phyloP scores from a whole-genome alignment of 2,329 filamentous ascomycete genomes.

The Pyricularia sp. region DNA sequence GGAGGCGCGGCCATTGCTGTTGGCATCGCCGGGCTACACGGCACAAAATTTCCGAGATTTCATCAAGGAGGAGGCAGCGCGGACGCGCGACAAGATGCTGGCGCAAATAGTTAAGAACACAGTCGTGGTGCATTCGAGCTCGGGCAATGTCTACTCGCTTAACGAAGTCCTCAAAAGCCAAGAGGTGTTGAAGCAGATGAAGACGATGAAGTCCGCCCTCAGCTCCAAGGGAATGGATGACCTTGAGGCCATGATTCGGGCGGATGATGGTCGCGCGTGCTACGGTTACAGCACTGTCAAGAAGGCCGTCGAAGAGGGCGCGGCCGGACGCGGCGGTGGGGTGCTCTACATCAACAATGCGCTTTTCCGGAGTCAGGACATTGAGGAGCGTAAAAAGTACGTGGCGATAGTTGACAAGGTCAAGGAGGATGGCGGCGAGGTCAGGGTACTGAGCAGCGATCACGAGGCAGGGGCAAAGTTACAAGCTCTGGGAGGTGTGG shows the following conservation, averaged over 20 bases:
- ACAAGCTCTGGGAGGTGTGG: conserved; percentile 77
- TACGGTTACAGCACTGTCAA: conserved; percentile 81
- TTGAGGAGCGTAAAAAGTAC: conserved; percentile 68
- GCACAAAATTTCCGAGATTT: conserved; percentile 73
- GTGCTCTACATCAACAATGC: conserved; percentile 79
- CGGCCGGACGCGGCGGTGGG: conserved; percentile 78
- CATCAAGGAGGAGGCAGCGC: conserved; percentile 49
- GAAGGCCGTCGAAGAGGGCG: conserved; percentile 74
- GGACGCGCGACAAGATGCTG: conserved; percentile 59
- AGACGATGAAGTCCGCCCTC: conserved; percentile 78
- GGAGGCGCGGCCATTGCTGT: conserved; percentile 60
- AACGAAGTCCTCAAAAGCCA: conserved; percentile 79
- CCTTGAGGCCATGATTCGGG: conserved; percentile 67
- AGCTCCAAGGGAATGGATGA: conserved; percentile 80
- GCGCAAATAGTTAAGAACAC: conserved; percentile 50
- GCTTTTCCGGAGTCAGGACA: conserved; percentile 75
- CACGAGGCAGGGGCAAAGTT: conserved; percentile 88
- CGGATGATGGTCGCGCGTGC: conserved; percentile 81
- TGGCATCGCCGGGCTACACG: conserved; percentile 85
- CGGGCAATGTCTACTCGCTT: conserved; percentile 78
- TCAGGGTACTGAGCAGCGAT: conserved; percentile 80
- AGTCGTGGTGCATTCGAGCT: conserved; percentile 73
- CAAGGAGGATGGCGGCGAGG: conserved; percentile 77
- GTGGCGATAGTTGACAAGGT: conserved; percentile 83
- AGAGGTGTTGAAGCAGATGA: conserved; percentile 67